phyloP scores from a whole-genome alignment of 495 filamentous ascomycete species.

The Hypoxylon fragiforme region DNA sequence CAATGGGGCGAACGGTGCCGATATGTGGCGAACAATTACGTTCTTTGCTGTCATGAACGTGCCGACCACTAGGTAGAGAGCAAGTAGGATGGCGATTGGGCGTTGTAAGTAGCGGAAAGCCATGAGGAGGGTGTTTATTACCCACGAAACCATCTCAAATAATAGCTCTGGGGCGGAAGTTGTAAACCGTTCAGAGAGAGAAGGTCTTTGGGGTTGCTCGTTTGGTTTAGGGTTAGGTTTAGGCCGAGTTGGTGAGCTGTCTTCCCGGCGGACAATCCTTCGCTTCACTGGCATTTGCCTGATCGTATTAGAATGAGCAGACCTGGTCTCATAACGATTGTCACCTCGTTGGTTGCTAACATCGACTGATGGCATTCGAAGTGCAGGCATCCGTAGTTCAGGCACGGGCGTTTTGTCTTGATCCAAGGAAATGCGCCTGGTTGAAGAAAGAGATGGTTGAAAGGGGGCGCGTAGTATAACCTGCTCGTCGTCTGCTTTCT shows the following conservation, averaged over 20 bases:
- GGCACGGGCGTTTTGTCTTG: conserved; percentile 41
- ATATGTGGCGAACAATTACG: conserved; percentile 52
- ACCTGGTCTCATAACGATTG: conserved; percentile 30
- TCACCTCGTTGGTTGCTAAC: conserved; percentile 31
- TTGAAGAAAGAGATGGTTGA: conserved; percentile 46
- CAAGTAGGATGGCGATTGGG: conserved; percentile 57
- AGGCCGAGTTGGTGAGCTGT: not conserved
- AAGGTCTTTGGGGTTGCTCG: conserved; percentile 1
- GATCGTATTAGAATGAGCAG: conserved; percentile 18
- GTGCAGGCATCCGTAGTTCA: conserved; percentile 37
- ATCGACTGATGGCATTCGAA: conserved; percentile 49
- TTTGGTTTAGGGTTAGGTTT: not conserved
- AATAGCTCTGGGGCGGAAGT: conserved; percentile 34
- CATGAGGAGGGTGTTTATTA: conserved; percentile 50
- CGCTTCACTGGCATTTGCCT: conserved; percentile 32
- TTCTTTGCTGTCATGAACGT: conserved; percentile 53
- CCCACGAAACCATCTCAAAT: conserved; percentile 46
- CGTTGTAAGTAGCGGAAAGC: conserved; percentile 56
- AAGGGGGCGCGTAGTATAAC: conserved; percentile 50
- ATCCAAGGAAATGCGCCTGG: conserved; percentile 41
- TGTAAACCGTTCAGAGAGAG: conserved; percentile 23
- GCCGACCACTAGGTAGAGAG: conserved; percentile 56
- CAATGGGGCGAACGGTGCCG: conserved; percentile 60
- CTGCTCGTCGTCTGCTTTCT: conserved; percentile 49
- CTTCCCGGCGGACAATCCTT: conserved; percentile 17